phyloP scores from a whole-genome alignment of 2,329 filamentous ascomycete species.

The Xylariales sp. region DNA sequence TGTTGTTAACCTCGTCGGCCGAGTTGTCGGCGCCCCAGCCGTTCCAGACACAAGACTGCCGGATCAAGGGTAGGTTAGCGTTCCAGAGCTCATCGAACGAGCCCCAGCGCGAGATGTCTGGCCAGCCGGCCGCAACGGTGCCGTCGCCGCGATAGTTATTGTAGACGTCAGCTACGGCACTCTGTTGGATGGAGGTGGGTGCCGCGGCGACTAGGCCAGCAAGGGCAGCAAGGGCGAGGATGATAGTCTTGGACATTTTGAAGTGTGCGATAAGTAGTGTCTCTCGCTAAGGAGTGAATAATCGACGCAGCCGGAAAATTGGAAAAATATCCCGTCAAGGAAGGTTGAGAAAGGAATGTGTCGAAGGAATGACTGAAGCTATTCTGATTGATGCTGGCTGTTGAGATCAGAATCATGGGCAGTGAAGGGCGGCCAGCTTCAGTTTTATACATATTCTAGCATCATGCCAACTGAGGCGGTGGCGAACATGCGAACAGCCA shows the following conservation, averaged over 20 bases:
- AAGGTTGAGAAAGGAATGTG: slow-evolving; percentile 19
- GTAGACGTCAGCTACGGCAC: slow-evolving; percentile 28
- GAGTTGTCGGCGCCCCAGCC: slow-evolving; percentile 37
- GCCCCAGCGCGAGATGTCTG: slow-evolving; percentile 27
- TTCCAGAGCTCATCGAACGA: slow-evolving; percentile 35
- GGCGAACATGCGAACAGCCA: background rate
- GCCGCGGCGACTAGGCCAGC: slow-evolving; percentile 31
- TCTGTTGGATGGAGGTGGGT: slow-evolving; percentile 21
- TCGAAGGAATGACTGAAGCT: slow-evolving; percentile 18
- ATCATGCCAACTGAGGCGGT: background rate
- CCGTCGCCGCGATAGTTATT: slow-evolving; percentile 33
- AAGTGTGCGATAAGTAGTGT: background rate
- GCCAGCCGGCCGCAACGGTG: slow-evolving; percentile 29
- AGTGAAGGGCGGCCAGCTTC: slow-evolving; percentile 11
- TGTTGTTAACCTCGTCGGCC: slow-evolving; percentile 27
- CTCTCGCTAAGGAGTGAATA: background rate
- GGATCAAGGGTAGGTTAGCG: slow-evolving; percentile 32
- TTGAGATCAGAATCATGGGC: slow-evolving; percentile 8
- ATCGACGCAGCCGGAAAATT: slow-evolving; percentile 1
- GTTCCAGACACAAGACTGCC: slow-evolving; percentile 39
- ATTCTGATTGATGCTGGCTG: slow-evolving; percentile 13
- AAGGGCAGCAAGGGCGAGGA: slow-evolving; percentile 15
- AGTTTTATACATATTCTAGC: slow-evolving; percentile 13
- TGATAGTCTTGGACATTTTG: slow-evolving; percentile 27
- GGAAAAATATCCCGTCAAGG: slow-evolving; percentile 21